phyloP scores from a whole-genome alignment of 2,329 filamentous ascomycete genomes.

The Chaetomium sp. region DNA sequence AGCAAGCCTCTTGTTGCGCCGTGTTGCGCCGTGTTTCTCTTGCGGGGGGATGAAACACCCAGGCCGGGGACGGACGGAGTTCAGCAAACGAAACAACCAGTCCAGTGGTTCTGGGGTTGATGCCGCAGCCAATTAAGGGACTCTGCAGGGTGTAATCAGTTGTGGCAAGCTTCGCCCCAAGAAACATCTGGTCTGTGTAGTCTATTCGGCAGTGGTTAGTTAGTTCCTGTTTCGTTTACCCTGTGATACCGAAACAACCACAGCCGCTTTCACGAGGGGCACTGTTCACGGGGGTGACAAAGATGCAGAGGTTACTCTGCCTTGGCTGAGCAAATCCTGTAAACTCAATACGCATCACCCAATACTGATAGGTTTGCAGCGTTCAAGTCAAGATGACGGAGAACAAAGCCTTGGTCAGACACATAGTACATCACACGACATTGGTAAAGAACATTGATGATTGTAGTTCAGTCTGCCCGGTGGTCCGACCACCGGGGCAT shows the following conservation, averaged over 20 bases:
- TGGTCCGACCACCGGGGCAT: not conserved
- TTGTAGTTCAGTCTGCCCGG: not conserved
- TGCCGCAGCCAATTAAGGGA: not conserved
- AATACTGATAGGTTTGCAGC: not conserved
- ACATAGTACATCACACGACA: not conserved
- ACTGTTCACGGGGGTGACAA: too few relatives aligned
- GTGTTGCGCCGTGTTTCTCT: too few relatives aligned
- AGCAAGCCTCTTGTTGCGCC: not conserved
- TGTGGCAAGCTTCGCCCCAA: not conserved
- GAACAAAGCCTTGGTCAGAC: not conserved
- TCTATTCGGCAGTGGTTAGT: not conserved
- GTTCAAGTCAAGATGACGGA: not conserved
- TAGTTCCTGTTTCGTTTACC: not conserved
- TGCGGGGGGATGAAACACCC: not conserved
- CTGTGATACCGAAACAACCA: not conserved
- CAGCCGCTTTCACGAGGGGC: not conserved
- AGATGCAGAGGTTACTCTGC: too few relatives aligned
- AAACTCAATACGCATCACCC: too few relatives aligned
- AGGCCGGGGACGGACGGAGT: too few relatives aligned
- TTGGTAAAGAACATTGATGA: not conserved
- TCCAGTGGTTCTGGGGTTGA: not conserved
- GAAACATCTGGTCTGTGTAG: not conserved
- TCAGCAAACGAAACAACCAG: too few relatives aligned
- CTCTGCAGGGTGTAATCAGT: not conserved
- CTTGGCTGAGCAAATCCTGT: too few relatives aligned